Evolutionary conservation across 352 stramenopile genomes (phyloP).

Genomic region (Pythium phragmitis): DNA sequence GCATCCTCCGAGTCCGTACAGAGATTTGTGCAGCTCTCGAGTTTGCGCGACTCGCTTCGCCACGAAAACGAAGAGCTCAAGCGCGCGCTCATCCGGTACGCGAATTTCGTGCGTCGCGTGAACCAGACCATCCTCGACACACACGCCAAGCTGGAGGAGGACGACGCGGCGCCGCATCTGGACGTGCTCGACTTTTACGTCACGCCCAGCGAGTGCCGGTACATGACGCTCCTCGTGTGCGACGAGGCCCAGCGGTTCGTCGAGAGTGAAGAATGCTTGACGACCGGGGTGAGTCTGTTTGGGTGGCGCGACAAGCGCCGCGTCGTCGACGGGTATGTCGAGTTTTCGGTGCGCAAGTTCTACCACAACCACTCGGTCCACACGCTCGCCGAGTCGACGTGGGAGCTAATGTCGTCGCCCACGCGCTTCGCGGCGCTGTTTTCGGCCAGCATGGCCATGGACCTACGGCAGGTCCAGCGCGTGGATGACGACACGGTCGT

Average conservation of each 20-base stretch:
- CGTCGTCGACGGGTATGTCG: conserved; percentile 37
- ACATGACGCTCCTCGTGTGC: conserved; percentile 37
- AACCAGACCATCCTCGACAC: conserved; percentile 36
- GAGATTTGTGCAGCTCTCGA: conserved; percentile 51
- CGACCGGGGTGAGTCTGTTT: conserved; percentile 45
- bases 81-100: conserved; percentile 37
- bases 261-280: conserved; percentile 41
- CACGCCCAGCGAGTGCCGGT: conserved; percentile 41
- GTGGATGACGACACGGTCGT: conserved; percentile 67
- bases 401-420: conserved; percentile 39
- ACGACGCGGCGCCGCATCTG: conserved; percentile 20
- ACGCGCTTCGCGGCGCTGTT: conserved; percentile 36
- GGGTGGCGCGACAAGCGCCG: conserved; percentile 53
- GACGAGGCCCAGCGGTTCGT: conserved; percentile 44
- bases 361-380: conserved; percentile 35
- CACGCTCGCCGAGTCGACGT: conserved; percentile 34
- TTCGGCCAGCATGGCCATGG: conserved; percentile 38
- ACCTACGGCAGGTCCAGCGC: conserved; percentile 45
- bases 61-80: conserved; percentile 52
- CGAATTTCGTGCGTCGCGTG: conserved; percentile 42
- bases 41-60: conserved; percentile 47
- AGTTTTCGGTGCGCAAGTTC: conserved; percentile 57
- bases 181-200: conserved; percentile 30
- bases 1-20: conserved; percentile 25
- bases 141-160: conserved; percentile 24